Base-by-base conservation (phyloP, 106 monocot species). In the Agapanthus africanus region DNA sequence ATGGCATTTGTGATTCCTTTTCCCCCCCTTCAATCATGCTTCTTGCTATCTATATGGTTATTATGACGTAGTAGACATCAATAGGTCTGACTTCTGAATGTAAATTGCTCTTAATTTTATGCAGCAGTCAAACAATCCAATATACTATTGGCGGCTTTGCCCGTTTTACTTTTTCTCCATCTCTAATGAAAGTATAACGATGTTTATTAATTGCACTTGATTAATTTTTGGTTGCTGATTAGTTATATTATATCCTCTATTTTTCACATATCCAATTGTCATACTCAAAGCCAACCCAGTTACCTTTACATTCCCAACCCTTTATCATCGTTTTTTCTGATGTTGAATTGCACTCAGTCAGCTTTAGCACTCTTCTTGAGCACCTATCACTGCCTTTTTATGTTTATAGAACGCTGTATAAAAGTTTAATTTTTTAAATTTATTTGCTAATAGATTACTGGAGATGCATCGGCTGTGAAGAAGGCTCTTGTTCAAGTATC, bases 401-500 rank as follows among this genome's bases (percentile, higher is more conserved):
- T 35, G 61, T 36, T n/a, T 36, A 19, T 25, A 35, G 36, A n/a
- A 61, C n/a, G n/a, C 9, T 36, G 7, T 35, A 19, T 47, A 25
- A 59, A 2, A 68, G 8, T 59, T 37, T 7, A 36, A 37, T 13
- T 7, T 51, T 38, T n/a, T 9, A 2, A 10, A 40, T 52, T 31
- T 66, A 11, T 60, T 60, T 57, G 57, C 10, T 35, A 46, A 33
- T 69, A 97, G 97, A 92, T 97, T 40, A 71, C 84, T 51, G 97
- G 97, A 30, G 91, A 97, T 46, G 74, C 84, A 3, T 30, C 83
- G 32, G 74, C 79, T 74, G 97, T 89, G 7, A 97, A 77, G 76
- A 97, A 86, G 70, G 97, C 97, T 61, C 76, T 97, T 70, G 59
- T 78, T 64, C 77, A 80, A 82, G 76, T 92, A 46, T 88, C 97